Percentiles rank a stretch among this genome's conserved stretches.
These are phyloP conservation scores for Penstemon davidsonii DNA, from an alignment of 257 asterid genomes.

Conservation along the genomic window DNA sequence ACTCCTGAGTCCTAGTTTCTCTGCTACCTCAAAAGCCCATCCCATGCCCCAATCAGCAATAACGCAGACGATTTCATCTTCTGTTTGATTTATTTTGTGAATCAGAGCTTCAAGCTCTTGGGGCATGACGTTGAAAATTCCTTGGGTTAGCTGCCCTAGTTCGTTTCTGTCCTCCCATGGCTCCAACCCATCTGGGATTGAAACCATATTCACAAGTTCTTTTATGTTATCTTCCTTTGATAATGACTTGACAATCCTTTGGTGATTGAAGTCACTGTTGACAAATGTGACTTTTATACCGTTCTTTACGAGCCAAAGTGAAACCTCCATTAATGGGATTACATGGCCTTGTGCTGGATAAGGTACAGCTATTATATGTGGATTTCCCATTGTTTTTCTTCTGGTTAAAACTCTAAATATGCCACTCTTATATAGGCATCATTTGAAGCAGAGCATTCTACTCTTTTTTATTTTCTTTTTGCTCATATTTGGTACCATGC, in stretches of 20 bases:
- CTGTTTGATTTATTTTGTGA: conserved; percentile 26
- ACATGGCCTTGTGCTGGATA: conserved; percentile 73
- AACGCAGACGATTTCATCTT: conserved; percentile 28
- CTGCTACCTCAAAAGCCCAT: conserved; percentile 42
- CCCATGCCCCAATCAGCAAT: conserved; percentile 43
- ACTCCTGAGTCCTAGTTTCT: conserved; percentile 26
- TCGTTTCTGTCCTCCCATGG: conserved; percentile 42
- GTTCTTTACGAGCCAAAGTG: conserved; percentile 34
- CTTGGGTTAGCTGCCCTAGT: conserved; percentile 15
- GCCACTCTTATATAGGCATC: conserved; percentile 7
- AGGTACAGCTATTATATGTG: conserved; percentile 52
- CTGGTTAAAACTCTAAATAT: not conserved
- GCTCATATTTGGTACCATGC: too few species aligned
- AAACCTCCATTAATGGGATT: conserved; percentile 48
- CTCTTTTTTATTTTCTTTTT: too few species aligned
- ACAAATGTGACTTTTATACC: conserved; percentile 52
- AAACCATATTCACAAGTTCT: conserved; percentile 29
- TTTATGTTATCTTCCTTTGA: conserved; percentile 11
- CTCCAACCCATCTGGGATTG: conserved; percentile 48
- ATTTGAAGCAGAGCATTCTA: not conserved
- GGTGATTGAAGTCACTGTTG: conserved; percentile 46
- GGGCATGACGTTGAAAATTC: conserved; percentile 39
- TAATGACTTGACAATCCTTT: conserved; percentile 30
- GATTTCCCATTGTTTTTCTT: conserved; percentile 30
- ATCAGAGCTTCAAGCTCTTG: conserved; percentile 37